Percentiles rank a stretch among this genome's conserved stretches.
These are phyloP conservation scores for Amanita thiersii DNA, from an alignment of 768 basidiomycete species.

Conservation along the genomic window DNA sequence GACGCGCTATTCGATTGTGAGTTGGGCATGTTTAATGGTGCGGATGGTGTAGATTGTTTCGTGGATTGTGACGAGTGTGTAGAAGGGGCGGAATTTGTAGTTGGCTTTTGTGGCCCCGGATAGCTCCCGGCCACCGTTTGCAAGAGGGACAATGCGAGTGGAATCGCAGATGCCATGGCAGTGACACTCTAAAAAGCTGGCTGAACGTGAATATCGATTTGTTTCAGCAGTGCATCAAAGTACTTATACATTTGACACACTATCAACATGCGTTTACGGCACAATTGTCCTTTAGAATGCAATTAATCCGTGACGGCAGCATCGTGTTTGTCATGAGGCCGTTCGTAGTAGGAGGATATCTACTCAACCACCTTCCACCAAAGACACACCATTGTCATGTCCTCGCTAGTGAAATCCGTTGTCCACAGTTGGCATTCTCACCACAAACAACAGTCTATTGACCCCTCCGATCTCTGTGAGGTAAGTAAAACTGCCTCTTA, in stretches of 20 bases:
- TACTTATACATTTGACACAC: slow-evolving; percentile 8
- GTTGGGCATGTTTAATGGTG: slow-evolving; percentile 22
- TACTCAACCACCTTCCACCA: slow-evolving; percentile 15
- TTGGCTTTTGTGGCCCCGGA: slow-evolving; percentile 23
- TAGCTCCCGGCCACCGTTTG: slow-evolving; percentile 28
- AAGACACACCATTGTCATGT: slow-evolving; percentile 24
- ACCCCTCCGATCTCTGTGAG: slow-evolving; percentile 37
- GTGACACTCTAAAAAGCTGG: slow-evolving; percentile 4
- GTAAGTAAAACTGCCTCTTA: no score
- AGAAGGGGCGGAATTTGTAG: slow-evolving; percentile 13
- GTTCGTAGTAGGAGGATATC: slow-evolving; percentile 11
- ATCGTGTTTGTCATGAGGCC: slow-evolving; percentile 8
- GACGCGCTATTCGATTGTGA: slow-evolving; percentile 15
- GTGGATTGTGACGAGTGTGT: slow-evolving; percentile 15
- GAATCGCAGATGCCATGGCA: slow-evolving; percentile 34
- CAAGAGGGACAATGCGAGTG: slow-evolving; percentile 36
- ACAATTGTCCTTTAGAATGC: slow-evolving; percentile 1
- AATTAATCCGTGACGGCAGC: not conserved
- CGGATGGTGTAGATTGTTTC: slow-evolving; percentile 19
- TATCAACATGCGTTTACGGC: slow-evolving; percentile 6
- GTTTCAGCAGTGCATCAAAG: slow-evolving; percentile 3
- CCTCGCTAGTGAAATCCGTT: slow-evolving; percentile 31
- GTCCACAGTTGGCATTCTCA: slow-evolving; percentile 33
- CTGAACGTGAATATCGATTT: slow-evolving; percentile 10
- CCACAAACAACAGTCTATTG: slow-evolving; percentile 14